phyloP scores from a whole-genome alignment of 306 rosid species.

The Ormosia semicastrata region DNA sequence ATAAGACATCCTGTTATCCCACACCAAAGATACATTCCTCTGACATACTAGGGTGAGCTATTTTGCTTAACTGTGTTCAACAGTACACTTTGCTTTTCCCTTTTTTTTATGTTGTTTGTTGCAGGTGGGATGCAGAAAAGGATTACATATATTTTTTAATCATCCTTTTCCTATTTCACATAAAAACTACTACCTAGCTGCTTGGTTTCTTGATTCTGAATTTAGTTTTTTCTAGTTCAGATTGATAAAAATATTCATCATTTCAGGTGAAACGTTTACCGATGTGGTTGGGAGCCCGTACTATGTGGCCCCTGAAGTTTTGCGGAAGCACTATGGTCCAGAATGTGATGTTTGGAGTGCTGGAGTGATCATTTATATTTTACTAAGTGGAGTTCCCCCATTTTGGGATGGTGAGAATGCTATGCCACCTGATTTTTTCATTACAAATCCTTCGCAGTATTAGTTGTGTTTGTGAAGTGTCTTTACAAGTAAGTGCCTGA shows the following conservation, averaged over 20 bases:
- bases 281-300: slow-evolving; percentile 99
- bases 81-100: not conserved
- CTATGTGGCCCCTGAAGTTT: slow-evolving; percentile 97
- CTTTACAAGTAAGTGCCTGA: slow-evolving; percentile 14
- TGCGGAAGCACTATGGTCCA: slow-evolving; percentile 79
- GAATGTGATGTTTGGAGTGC: slow-evolving; percentile 99
- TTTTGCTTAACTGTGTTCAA: not conserved
- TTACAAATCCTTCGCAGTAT: not conserved
- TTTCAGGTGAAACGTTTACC: slow-evolving; percentile 79
- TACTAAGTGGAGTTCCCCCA: slow-evolving; percentile 94
- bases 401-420: slow-evolving; percentile 92
- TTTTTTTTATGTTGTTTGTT: not conserved
- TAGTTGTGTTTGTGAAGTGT: not conserved
- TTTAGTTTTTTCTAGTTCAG: not conserved
- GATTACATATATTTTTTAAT: not conserved
- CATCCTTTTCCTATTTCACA: not conserved
- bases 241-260: slow-evolving; percentile 28
- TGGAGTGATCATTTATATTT: slow-evolving; percentile 90
- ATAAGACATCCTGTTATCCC: not conserved
- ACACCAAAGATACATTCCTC: not conserved
- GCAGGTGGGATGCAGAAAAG: not conserved
- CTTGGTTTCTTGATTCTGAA: slow-evolving; percentile 1
- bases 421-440: slow-evolving; percentile 9
- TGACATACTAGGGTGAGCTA: not conserved
- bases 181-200: not conserved